These are phyloP conservation scores for Globisporangium heterothallicum DNA, from an alignment of 352 stramenopile species.

Conservation along the genomic window DNA sequence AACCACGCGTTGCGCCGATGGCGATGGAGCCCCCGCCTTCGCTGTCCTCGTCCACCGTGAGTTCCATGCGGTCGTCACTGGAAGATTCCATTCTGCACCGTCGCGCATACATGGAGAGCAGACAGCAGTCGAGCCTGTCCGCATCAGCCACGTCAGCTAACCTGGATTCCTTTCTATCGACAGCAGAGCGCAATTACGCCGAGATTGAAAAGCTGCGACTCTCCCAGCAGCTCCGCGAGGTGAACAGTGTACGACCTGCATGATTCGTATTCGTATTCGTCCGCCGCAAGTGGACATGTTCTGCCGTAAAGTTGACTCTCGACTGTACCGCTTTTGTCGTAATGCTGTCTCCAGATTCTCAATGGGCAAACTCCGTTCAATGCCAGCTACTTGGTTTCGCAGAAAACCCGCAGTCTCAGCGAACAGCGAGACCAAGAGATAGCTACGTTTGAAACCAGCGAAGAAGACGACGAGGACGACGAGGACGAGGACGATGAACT, in stretches of 20 bases:
- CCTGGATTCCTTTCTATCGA: no score
- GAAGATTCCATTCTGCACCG: conserved; percentile 31
- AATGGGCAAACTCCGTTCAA: conserved; percentile 49
- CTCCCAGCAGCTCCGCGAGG: conserved; percentile 59
- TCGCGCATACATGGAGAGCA: not conserved
- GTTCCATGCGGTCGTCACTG: conserved; percentile 20
- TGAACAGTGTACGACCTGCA: conserved; percentile 46
- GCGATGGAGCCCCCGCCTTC: conserved; percentile 42
- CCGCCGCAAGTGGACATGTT: no score
- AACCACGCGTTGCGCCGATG: conserved; percentile 5
- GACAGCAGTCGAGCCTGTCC: no score
- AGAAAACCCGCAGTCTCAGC: conserved; percentile 1
- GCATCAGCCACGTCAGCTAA: no score
- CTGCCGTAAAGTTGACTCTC: no score
- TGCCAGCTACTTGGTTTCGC: conserved; percentile 41
- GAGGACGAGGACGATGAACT: conserved; percentile 42
- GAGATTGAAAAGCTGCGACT: conserved; percentile 62
- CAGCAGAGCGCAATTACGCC: conserved; percentile 40
- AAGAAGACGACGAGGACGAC: conserved; percentile 26
- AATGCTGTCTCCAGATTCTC: conserved; percentile 32
- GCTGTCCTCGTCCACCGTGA: conserved; percentile 25
- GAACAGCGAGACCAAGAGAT: conserved; percentile 2
- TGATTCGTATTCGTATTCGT: not conserved
- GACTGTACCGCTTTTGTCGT: no score
- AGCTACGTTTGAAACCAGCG: conserved; percentile 1